Evolutionary conservation across 2,329 filamentous ascomycete species (phyloP).

Genomic region (Chrysosphaeria jannelii): DNA sequence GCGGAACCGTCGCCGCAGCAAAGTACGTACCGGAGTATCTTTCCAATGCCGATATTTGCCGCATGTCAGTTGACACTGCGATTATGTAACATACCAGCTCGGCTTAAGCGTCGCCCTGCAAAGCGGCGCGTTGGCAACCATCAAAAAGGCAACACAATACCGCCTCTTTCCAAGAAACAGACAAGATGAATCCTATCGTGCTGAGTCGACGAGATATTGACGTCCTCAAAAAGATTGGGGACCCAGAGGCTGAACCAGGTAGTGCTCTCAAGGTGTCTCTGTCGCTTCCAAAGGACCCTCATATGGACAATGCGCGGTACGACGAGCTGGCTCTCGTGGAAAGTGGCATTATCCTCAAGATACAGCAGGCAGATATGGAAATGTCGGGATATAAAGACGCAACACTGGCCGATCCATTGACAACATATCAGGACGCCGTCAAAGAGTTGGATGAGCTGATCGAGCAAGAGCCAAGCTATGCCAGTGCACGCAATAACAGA

Average conservation of each 20-base stretch:
- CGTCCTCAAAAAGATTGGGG: constrained; percentile 34
- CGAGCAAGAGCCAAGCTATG: constrained; percentile 28
- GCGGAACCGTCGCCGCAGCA: no score
- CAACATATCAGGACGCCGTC: constrained; percentile 17
- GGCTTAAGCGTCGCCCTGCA: no score
- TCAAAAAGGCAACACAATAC: no score
- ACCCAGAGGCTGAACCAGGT: constrained; percentile 30
- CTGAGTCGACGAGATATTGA: constrained; percentile 28
- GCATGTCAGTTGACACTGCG: no score
- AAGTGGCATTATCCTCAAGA: constrained; percentile 18
- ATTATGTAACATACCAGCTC: no score
- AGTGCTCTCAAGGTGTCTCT: constrained; percentile 22
- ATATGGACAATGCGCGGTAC: constrained; percentile 21
- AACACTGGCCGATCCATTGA: constrained; percentile 8
- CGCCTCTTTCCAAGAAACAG: no score
- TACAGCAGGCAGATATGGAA: constrained; percentile 24
- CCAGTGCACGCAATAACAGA: constrained; percentile 44
- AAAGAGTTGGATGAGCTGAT: constrained; percentile 24
- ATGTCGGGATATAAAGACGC: constrained; percentile 14
- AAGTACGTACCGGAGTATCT: no score
- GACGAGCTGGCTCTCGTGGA: constrained; percentile 18
- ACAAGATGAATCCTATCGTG: constrained; percentile 7
- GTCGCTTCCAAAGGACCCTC: constrained; percentile 23
- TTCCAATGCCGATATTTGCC: no score
- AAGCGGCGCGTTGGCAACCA: no score